Evolutionary conservation across 768 basidiomycete species (phyloP).

Genomic region (Tremella fuciformis): DNA sequence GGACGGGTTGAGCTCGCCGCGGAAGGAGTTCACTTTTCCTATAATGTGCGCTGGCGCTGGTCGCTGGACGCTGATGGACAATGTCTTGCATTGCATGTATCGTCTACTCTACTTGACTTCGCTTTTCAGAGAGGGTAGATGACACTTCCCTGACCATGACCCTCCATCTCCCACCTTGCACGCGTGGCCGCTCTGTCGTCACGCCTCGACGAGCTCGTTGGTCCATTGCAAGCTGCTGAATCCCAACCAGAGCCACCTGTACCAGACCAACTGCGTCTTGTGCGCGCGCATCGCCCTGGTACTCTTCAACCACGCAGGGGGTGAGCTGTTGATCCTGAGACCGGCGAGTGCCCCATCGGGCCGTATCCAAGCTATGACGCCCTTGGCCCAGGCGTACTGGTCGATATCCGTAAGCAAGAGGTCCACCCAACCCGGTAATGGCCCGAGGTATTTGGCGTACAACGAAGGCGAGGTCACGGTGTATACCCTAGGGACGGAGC

Average conservation of each 20-base stretch:
- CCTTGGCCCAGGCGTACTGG: too few relatives aligned
- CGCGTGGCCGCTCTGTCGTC: neutral
- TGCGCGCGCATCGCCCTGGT: slow-evolving; percentile 71
- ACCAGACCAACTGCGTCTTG: slow-evolving; percentile 77
- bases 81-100: too few relatives aligned
- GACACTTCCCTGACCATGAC: too few relatives aligned
- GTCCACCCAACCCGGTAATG: slow-evolving; percentile 13
- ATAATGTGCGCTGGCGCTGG: too few relatives aligned
- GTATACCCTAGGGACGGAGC: slow-evolving; percentile 51
- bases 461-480: slow-evolving; percentile 32
- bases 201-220: slow-evolving; percentile 63
- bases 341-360: too few relatives aligned
- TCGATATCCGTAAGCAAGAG: too few relatives aligned
- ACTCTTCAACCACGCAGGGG: slow-evolving; percentile 58
- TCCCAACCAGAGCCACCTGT: slow-evolving; percentile 75
- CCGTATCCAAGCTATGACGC: too few relatives aligned
- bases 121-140: too few relatives aligned
- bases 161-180: too few relatives aligned
- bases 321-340: too few relatives aligned
- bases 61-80: too few relatives aligned
- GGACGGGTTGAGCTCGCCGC: neutral
- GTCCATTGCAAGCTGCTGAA: slow-evolving; percentile 92
- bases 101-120: too few relatives aligned
- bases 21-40: neutral
- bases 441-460: slow-evolving; percentile 39